A percentile compares a stretch with the other conserved stretches of the same genome.
These are phyloP conservation scores for Krasilnikovozyma curviuscula DNA, from an alignment of 768 basidiomycete genomes.

Conservation along the genomic window DNA sequence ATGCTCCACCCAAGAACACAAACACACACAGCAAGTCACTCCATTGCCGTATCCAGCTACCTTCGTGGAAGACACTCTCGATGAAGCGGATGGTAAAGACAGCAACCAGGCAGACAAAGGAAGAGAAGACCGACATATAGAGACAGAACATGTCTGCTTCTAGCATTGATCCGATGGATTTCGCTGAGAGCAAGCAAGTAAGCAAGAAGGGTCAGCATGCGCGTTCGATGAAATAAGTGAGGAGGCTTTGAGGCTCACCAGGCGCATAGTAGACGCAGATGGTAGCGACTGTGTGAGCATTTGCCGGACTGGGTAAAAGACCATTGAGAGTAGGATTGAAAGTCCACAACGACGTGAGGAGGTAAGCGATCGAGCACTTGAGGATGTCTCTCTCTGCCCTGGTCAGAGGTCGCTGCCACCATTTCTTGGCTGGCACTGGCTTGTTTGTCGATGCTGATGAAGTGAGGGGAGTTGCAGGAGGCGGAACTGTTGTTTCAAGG, in stretches of 20 bases:
- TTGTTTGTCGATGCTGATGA: too few species aligned
- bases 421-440: too few species aligned
- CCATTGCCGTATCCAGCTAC: constrained; percentile 14
- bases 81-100: constrained; percentile 66
- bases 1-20: constrained; percentile 62
- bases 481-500: too few species aligned
- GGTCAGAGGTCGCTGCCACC: too few species aligned
- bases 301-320: constrained; percentile 29
- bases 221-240: neutral
- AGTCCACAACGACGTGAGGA: constrained; percentile 78
- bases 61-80: constrained; percentile 29
- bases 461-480: too few species aligned
- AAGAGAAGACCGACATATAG: constrained; percentile 37
- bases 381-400: constrained; percentile 34
- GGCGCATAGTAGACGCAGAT: constrained; percentile 30
- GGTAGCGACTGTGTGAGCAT: constrained; percentile 53
- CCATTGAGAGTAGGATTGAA: constrained; percentile 57
- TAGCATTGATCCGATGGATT: constrained; percentile 78
- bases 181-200: constrained; percentile 74
- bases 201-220: constrained; percentile 18
- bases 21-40: constrained; percentile 43
- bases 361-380: constrained; percentile 82
- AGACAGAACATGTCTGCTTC: constrained; percentile 72
- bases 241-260: neutral
- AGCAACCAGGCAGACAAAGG: constrained; percentile 51